Conservation (phyloP, 75 land plant genomes). For the Selaginella tamariscina region DNA sequence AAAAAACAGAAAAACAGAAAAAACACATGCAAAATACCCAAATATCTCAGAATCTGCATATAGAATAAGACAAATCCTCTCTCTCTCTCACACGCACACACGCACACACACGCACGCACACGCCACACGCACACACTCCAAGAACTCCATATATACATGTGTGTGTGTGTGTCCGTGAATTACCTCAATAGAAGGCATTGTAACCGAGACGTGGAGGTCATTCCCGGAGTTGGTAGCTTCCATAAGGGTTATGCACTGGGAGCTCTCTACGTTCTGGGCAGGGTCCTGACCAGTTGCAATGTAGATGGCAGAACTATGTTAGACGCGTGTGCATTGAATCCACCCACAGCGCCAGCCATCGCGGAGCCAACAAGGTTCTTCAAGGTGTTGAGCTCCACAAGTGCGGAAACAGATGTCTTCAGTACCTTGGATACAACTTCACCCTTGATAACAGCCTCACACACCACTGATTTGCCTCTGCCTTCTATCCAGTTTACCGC, state of each 20-base stretch:
- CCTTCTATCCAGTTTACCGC: conserved; percentile 80
- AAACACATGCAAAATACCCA: neutral
- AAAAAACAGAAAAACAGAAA: neutral
- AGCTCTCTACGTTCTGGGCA: conserved; percentile 53
- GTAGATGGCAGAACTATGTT: conserved; percentile 67
- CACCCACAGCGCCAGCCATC: neutral
- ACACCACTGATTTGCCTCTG: conserved; percentile 62
- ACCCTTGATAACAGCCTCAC: conserved; percentile 49
- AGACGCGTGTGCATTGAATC: conserved; percentile 10
- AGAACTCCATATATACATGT: too few relatives aligned
- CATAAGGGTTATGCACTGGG: conserved; percentile 69
- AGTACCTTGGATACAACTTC: conserved; percentile 44
- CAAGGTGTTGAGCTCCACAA: conserved; percentile 18
- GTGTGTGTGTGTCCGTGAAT: too few relatives aligned
- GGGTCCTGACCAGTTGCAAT: conserved; percentile 79
- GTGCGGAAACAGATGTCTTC: conserved; percentile 32
- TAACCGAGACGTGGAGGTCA: conserved; percentile 58
- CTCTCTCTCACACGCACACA: too few relatives aligned
- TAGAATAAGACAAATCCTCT: too few relatives aligned
- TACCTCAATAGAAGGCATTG: conserved; percentile 77
- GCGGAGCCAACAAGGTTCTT: conserved; percentile 18
- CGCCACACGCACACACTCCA: neutral
- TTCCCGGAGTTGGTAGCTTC: conserved; percentile 46
- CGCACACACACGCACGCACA: neutral
- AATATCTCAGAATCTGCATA: neutral